Evolutionary conservation across 2,329 filamentous ascomycete species (phyloP), one percentile per base, ranked within the genome.

Genomic region (Cladosporium phlei): DNA sequence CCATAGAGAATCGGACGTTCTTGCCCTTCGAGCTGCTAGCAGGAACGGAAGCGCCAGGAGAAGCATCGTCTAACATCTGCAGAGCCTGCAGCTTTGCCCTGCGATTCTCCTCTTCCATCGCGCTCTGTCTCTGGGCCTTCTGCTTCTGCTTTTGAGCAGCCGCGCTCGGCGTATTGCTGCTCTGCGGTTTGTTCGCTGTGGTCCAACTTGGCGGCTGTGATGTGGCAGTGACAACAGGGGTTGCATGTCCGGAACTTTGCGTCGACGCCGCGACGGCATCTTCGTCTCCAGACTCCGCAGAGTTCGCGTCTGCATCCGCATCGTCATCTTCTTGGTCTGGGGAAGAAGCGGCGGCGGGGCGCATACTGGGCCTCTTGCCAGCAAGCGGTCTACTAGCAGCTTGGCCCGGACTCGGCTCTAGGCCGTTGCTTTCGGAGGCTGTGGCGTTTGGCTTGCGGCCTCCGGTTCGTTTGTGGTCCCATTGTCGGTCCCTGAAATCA

Each of bases 401-500:
- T 20, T 32, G 42, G 11, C 29, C 22, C 30, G 21, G 14, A 12
- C 25, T 19, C 12, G 40, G 10, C 5, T 34, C 35, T 19, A 28
- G 16, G n/a, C 11, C 16, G 32, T 34, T 19, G 9, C 20, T 27
- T 24, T 20, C 20, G 19, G 30, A 7, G 28, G 14, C 19, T 21
- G 40, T 17, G 27, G 40, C 14, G 3, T 22, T 22, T n/a, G 40
- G 28, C 40, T 39, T 39, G 29, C 39, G 39, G 5, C 28, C 20
- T 22, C 34, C 32, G 14, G 19, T 22, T 29, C 34, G 59, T 55
- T 35, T 61, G 58, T 21, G 60, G 40, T 47, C 55, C 35, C 42
- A 43, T 5, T 49, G 25, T 11, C 68, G 60, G 27, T 71, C 69
- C 33, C 62, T 64, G 49, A 66, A 69, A 38, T 70, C 58, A 5